Base-by-base conservation (phyloP, 306 rosid species). In the Crotalaria pallida region DNA sequence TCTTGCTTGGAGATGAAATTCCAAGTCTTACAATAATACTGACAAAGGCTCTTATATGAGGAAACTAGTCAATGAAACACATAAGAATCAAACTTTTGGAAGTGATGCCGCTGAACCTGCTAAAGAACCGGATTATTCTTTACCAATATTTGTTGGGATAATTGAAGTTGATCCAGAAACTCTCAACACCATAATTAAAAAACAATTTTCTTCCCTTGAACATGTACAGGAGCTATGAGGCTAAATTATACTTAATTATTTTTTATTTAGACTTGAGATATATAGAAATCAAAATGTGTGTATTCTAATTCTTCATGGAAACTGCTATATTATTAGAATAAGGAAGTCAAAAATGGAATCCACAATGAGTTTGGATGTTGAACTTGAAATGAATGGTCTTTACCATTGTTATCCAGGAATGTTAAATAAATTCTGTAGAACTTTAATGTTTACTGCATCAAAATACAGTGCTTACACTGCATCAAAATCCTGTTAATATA, bases 1-100 rank as follows among this genome's bases (percentile, higher is more conserved):
- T 72, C 88, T 1, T 95, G 96, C 86, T 40, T 80, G 78, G 91
- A 88, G 81, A 29, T 83, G 83, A 91, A 89, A 79, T 61, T 77
- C 33, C 86, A 83, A 67, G 84, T 95, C 53, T 89, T 91, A n/a
- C 77, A 64, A 74, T 72, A 64, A 38, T 38, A 11, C 48, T 38
- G 81, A 72, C 31, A 47, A 61, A 71, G 49, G 36, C 67, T 61
- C 85, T 57, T 18, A 72, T 65, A 55, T 53, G 65, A 26, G 71
- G 56, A 88, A 74, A 55, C 69, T 45, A 48, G 86, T 82, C 65
- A 55, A 44, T 13, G 88, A 80, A 68, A 61, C 38, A 3, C 31
- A 24, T 3, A 55, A 74, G 73, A 75, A 76, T 78, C 77, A 81
- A 72, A 59, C 45, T 76, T 67, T 70, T 58, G 79, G 71, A 69